phyloP scores from a whole-genome alignment of 2,329 filamentous ascomycete genomes.

The Venturia oleaginea region DNA sequence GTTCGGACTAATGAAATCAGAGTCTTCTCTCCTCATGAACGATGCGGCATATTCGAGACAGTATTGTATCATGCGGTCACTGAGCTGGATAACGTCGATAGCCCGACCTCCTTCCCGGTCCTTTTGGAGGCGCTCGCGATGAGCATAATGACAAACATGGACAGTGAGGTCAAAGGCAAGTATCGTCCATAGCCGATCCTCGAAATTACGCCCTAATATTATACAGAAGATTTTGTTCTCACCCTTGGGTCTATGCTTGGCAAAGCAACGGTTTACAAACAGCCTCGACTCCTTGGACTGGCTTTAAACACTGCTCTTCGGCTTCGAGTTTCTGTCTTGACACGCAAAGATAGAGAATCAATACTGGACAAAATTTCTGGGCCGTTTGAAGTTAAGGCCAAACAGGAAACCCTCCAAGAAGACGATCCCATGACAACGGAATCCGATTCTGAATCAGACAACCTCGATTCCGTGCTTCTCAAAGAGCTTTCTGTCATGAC shows the following conservation, averaged over 20 bases:
- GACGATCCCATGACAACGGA: neutral
- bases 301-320: constrained; percentile 18
- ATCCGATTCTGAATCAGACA: neutral
- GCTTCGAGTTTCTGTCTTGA: constrained; percentile 21
- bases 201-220: neutral
- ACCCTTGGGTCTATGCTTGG: constrained; percentile 7
- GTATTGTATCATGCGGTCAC: neutral
- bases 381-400: constrained; percentile 16
- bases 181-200: neutral
- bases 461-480: neutral
- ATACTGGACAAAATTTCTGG: constrained; percentile 23
- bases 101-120: neutral
- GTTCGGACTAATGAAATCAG: neutral
- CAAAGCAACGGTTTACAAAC: constrained; percentile 5
- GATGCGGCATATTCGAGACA: neutral
- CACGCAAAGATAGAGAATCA: constrained; percentile 25
- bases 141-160: neutral
- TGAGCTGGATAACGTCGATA: neutral
- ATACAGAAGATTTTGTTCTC: neutral
- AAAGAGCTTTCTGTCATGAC: constrained; percentile 16
- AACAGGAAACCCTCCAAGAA: neutral
- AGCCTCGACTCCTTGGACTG: constrained; percentile 12
- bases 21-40: neutral
- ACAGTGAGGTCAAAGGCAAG: neutral
- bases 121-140: neutral